Percentiles rank a stretch among this genome's conserved stretches.
phyloP scores from a whole-genome alignment of 139 green algal genomes.

The Prasinococcaceae sp. region DNA sequence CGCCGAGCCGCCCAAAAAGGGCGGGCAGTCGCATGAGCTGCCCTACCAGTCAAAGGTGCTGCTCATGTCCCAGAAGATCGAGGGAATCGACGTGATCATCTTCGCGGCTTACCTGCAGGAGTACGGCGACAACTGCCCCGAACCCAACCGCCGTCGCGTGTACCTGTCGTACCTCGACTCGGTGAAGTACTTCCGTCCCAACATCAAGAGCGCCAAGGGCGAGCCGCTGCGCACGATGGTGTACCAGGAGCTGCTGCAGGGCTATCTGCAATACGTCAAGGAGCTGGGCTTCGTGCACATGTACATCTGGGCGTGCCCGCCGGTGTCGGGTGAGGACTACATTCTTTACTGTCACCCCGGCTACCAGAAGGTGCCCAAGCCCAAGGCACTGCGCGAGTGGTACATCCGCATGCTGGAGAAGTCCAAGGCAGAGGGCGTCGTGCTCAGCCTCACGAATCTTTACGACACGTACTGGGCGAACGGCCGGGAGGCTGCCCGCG shows the following conservation, averaged over 20 bases:
- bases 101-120: slow-evolving; percentile 95
- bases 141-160: slow-evolving; percentile 62
- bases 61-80: slow-evolving; percentile 81
- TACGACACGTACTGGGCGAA: slow-evolving; percentile 64
- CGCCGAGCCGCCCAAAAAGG: no score
- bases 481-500: slow-evolving; percentile 16
- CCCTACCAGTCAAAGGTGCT: slow-evolving; percentile 85
- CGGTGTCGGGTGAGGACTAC: slow-evolving; percentile 92
- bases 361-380: slow-evolving; percentile 83
- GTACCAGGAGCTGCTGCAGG: slow-evolving; percentile 87
- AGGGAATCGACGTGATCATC: slow-evolving; percentile 83
- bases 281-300: slow-evolving; percentile 73
- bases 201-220: slow-evolving; percentile 32
- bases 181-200: slow-evolving; percentile 93
- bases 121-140: slow-evolving; percentile 66
- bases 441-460: slow-evolving; percentile 73
- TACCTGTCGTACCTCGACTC: slow-evolving; percentile 97
- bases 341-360: slow-evolving; percentile 97
- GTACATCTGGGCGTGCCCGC: slow-evolving; percentile 98
- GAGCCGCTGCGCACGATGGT: slow-evolving; percentile 79
- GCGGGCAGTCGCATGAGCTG: slow-evolving; percentile 58
- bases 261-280: slow-evolving; percentile 79
- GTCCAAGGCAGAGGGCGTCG: slow-evolving; percentile 45
- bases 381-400: slow-evolving; percentile 79
- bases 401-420: slow-evolving; percentile 77